These are phyloP conservation scores for Aspergillus awamori DNA, from an alignment of 2,329 filamentous ascomycete species.

Conservation along the genomic window DNA sequence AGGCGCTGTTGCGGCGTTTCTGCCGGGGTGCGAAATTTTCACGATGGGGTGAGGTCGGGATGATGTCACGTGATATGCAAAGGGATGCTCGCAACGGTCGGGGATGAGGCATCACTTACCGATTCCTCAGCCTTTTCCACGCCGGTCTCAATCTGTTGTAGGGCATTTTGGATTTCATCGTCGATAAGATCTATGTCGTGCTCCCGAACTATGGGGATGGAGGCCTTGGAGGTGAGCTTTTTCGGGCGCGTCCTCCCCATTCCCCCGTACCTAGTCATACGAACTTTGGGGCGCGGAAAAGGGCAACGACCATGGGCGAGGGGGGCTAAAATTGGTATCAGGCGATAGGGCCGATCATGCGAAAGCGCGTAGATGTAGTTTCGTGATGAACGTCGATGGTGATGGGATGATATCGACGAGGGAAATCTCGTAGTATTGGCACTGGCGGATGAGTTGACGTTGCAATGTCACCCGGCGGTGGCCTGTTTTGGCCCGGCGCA, in stretches of 20 bases:
- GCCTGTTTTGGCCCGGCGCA: slow-evolving; percentile 47
- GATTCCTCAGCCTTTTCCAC: slow-evolving; percentile 97
- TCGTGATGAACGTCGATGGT: slow-evolving; percentile 57
- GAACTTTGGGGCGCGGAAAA: slow-evolving; percentile 44
- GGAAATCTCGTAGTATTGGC: slow-evolving; percentile 36
- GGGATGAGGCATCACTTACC: slow-evolving; percentile 64
- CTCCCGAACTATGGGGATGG: slow-evolving; percentile 83
- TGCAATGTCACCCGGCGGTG: slow-evolving; percentile 44
- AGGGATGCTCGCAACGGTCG: slow-evolving; percentile 38
- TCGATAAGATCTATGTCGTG: slow-evolving; percentile 89
- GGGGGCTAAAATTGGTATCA: slow-evolving; percentile 66
- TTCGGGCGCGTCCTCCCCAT: slow-evolving; percentile 54
- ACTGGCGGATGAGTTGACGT: slow-evolving; percentile 49
- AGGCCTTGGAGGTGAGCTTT: slow-evolving; percentile 90
- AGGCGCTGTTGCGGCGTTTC: slow-evolving; percentile 19
- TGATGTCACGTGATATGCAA: slow-evolving; percentile 43
- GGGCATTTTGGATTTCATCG: slow-evolving; percentile 78
- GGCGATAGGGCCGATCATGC: slow-evolving; percentile 62
- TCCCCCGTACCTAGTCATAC: slow-evolving; percentile 50
- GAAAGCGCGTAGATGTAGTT: slow-evolving; percentile 56
- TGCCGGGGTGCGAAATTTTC: slow-evolving; percentile 35
- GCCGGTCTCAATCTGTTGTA: slow-evolving; percentile 85
- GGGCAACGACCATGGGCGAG: slow-evolving; percentile 47
- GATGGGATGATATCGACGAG: slow-evolving; percentile 48
- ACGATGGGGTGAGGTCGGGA: slow-evolving; percentile 32